Base-by-base conservation (phyloP, 208 protist genomes). In the Leishmania mexicana region DNA sequence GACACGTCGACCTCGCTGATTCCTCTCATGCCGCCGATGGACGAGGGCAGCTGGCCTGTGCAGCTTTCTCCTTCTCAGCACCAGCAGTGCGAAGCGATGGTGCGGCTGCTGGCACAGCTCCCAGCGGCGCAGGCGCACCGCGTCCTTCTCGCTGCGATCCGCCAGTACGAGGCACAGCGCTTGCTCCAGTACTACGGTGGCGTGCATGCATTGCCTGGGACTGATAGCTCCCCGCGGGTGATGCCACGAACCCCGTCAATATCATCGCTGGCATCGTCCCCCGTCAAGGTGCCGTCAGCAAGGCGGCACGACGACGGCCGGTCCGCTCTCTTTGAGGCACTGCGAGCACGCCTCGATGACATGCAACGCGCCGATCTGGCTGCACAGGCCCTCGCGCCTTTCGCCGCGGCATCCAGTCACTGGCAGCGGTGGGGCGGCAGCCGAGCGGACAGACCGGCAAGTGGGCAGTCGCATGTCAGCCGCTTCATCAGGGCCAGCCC, bases 151-250 rank as follows among this genome's bases (percentile, higher is more conserved):
- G 78, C 82, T 24, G 58, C 62, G 19, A 67, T 79, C 53, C 76
- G n/a, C 21, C 82, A 75, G 51, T 75, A 79, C 38, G 82, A 85
- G 72, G 75, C 82, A 40, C 76, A 72, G 19, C 77, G 77, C 13
- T 47, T 85, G 70, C 60, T 85, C 38, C 82, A 81, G 47, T 68
- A 77, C 77, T 85, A 85, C 64, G 82, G 82, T n/a, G 82, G 82
- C 8, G n/a, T 81, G n/a, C 75, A 81, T n/a, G 76, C 76, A 15
- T 24, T 58, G 45, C n/a, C 60, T 49, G 24, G 8, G 49, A 24
- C 49, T 40, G 53, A 68, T 13, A 19, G 13, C 28, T 28, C 73
- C 45, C 11, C 4, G 73, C n/a, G 51, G 11, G 31, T 10, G 19
- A 42, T 31, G 51, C 38, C 47, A 19, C n/a, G 35, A n/a, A 45